Evolutionary conservation across 2,329 filamentous ascomycete species (phyloP), one percentile per base, ranked within the genome.

Genomic region (Keithomyces neogunnii): DNA sequence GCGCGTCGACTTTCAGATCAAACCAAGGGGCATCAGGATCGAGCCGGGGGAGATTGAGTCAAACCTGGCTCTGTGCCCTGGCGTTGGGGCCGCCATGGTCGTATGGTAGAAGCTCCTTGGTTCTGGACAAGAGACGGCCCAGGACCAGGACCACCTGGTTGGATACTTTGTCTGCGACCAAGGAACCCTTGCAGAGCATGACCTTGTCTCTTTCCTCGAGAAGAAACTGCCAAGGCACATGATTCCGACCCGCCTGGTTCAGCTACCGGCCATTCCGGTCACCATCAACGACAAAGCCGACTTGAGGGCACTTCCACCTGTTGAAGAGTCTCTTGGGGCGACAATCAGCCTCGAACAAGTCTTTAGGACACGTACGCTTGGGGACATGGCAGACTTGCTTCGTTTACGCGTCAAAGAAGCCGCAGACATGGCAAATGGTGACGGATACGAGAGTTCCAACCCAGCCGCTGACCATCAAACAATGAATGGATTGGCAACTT

Each of bases 131-230:
- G 39, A 49, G 31, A 49, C 47, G 9, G n/a, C 13, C 19, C 19
- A 19, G 19, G 19, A 19, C n/a, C 47, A 49, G 19, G 9, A 49
- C 29, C 47, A 49, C 13, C 19, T 49, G 39, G 47, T 49, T 5
- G 47, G 47, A n/a, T 49, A 49, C 39, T 49, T 44, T 44, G 47
- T 49, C 39, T 44, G 47, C 11, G 39, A 49, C 19, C n/a, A 49
- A 5, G 32, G 6, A 8, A 30, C 47, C n/a, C 7, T 49, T 7
- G 11, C 47, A 19, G 47, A 49, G 31, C 9, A 49, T 40, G 38
- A 49, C 7, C 9, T 44, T 3, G 10, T 49, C 9, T 49, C 47
- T 5, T 49, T 49, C 19, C 31, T 49, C 19, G 47, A 49, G 29
- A 49, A 33, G 33, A 49, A 49, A 31, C 30, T 49, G 9, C 47